Percentiles rank a stretch among this genome's conserved stretches.
Conservation (phyloP, 192 early-diverging fungal genomes). For the Backusella parvicylindrica region DNA sequence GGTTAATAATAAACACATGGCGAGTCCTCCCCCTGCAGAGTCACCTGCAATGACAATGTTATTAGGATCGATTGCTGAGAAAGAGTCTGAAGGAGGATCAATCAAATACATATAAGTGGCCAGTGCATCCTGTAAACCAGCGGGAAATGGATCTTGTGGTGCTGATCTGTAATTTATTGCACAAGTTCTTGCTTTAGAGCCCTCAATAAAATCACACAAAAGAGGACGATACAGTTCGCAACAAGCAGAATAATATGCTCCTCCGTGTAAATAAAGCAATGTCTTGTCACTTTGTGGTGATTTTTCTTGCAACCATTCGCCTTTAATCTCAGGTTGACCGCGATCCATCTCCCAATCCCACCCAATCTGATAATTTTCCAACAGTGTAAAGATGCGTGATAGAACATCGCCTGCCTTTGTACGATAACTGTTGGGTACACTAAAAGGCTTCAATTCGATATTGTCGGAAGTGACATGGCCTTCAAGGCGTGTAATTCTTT, state of each 20-base stretch:
- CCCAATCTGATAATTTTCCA: constrained; percentile 31
- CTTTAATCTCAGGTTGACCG: constrained; percentile 18
- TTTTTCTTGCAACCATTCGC: constrained; percentile 39
- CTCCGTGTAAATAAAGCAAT: constrained; percentile 76
- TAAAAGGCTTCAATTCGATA: neutral
- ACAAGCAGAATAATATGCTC: constrained; percentile 53
- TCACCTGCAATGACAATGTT: constrained; percentile 68
- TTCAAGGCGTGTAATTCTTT: constrained; percentile 23
- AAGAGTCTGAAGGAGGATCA: constrained; percentile 28
- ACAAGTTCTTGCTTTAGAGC: constrained; percentile 11
- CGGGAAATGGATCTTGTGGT: constrained; percentile 76
- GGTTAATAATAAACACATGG: constrained; percentile 48
- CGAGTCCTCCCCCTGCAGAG: constrained; percentile 65
- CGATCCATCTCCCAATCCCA: constrained; percentile 45
- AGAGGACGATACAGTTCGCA: constrained; percentile 35
- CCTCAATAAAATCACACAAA: constrained; percentile 45
- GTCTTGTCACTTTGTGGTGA: constrained; percentile 40
- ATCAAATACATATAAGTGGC: constrained; percentile 69
- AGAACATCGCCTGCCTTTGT: constrained; percentile 28
- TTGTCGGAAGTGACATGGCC: constrained; percentile 7
- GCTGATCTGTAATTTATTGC: constrained; percentile 73
- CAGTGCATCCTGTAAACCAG: constrained; percentile 77
- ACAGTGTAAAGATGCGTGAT: constrained; percentile 18
- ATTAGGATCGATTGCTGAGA: constrained; percentile 37
- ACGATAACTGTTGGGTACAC: constrained; percentile 28